Evolutionary conservation across 768 basidiomycete genomes (phyloP), one percentile per base, ranked within the genome.

Genomic region (Hemileccinum impolitum): DNA sequence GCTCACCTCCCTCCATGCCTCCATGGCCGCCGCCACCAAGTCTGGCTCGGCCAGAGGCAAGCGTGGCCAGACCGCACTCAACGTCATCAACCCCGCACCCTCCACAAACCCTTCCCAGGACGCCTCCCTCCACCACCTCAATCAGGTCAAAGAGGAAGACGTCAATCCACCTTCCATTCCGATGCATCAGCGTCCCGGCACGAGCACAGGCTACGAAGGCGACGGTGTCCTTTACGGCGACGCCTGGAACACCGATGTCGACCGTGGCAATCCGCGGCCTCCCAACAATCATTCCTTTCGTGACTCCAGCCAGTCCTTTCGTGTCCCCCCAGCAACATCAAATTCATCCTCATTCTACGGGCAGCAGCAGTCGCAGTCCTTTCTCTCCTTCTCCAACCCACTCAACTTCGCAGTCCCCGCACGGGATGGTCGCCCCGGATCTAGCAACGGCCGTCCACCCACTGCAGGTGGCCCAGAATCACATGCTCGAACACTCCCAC

Each of bases 271-370:
- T 67, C 58, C 69, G 45, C 66, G 74, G 41, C 69, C 70, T 53
- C 58, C 64, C 62, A 72, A 64, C 60, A 73, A 58, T 41, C 82
- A 84, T 81, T 85, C 84, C 81, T 85, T 85, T 84, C 84, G 81
- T 78, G 81, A 81, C 75, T 73, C 81, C 78, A 72, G 76, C 80
- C 84, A 85, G 81, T 85, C 85, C 84, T 85, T 85, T 85, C 85
- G 81, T 82, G 75, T 68, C 77, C 75, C 78, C 67, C 63, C 75
- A 57, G 54, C 72, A 63, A 52, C 72, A 64, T 65, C 74, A 48
- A 54, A 71, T 61, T 21, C 71, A 59, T 57, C 75, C 66, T 48
- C 70, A 64, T 57, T 71, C 66, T 65, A 41, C 64, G 68, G 61
- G 46, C 72, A 63, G 49, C 71, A 69, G 62, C 75, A 73, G 63